Evolutionary conservation across 2,329 filamentous ascomycete species (phyloP).

Genomic region (Pestalotiopsis sp.): DNA sequence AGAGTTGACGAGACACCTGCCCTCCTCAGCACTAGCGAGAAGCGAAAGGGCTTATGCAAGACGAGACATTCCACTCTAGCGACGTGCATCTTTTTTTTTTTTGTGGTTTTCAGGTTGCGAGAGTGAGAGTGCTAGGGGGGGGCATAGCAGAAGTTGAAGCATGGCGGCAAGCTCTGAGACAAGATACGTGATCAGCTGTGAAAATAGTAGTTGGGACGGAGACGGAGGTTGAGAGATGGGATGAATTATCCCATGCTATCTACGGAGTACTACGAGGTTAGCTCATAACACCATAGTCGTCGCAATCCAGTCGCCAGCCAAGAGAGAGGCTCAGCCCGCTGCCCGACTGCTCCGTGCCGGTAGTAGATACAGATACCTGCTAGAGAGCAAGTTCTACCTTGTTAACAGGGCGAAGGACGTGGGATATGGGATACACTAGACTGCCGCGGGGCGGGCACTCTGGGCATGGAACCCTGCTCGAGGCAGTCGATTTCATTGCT

Average conservation of each 20-base stretch:
- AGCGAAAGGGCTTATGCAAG: background rate
- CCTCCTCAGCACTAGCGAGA: constrained; percentile 1
- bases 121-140: background rate
- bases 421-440: background rate
- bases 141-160: background rate
- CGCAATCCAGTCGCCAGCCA: background rate
- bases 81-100: background rate
- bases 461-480: background rate
- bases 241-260: background rate
- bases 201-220: background rate
- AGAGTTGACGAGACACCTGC: constrained; percentile 7
- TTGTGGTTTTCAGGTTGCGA: background rate
- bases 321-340: background rate
- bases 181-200: background rate
- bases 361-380: no score
- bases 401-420: background rate
- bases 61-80: background rate
- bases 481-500: background rate
- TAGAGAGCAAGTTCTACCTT: background rate
- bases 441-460: background rate
- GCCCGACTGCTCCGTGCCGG: no score
- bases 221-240: background rate
- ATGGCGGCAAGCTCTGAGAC: constrained; percentile 6
- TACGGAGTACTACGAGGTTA: background rate
- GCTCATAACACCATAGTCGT: background rate